A percentile compares a stretch with the other conserved stretches of the same genome.
These are phyloP conservation scores for Paecilomyces sp. DNA, from an alignment of 2,329 filamentous ascomycete species.

Conservation along the genomic window DNA sequence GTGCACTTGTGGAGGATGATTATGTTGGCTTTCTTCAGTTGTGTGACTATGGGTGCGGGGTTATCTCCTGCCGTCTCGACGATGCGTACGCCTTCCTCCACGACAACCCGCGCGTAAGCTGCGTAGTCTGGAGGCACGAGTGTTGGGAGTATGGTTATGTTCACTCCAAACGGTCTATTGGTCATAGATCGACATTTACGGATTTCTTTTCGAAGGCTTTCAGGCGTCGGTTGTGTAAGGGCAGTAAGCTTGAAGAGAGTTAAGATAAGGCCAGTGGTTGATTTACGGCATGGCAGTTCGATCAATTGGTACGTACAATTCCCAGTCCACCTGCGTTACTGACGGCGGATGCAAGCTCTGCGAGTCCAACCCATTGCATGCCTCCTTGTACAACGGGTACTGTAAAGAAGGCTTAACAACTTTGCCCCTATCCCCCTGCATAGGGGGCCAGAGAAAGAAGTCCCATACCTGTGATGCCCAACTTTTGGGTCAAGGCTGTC, in stretches of 20 bases:
- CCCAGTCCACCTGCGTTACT: conserved; percentile 48
- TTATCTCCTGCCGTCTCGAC: conserved; percentile 91
- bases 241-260: conserved; percentile 35
- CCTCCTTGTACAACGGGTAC: conserved; percentile 45
- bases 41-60: conserved; percentile 81
- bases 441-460: neutral
- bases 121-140: conserved; percentile 86
- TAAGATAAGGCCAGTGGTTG: no score
- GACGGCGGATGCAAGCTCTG: conserved; percentile 47
- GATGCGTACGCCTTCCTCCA: conserved; percentile 85
- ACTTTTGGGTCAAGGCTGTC: neutral
- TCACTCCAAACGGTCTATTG: conserved; percentile 69
- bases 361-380: conserved; percentile 52
- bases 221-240: conserved; percentile 84
- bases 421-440: neutral
- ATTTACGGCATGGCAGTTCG: no score
- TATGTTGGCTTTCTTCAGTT: conserved; percentile 72
- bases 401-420: conserved; percentile 9
- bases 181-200: conserved; percentile 69
- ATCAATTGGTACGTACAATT: conserved; percentile 31
- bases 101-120: conserved; percentile 84
- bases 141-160: conserved; percentile 86
- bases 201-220: conserved; percentile 90
- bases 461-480: neutral
- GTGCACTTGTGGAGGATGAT: conserved; percentile 96